Percentiles rank a stretch among this genome's conserved stretches.
phyloP scores from a whole-genome alignment of 2,329 filamentous ascomycete genomes.

The Drechslerella dactyloides region DNA sequence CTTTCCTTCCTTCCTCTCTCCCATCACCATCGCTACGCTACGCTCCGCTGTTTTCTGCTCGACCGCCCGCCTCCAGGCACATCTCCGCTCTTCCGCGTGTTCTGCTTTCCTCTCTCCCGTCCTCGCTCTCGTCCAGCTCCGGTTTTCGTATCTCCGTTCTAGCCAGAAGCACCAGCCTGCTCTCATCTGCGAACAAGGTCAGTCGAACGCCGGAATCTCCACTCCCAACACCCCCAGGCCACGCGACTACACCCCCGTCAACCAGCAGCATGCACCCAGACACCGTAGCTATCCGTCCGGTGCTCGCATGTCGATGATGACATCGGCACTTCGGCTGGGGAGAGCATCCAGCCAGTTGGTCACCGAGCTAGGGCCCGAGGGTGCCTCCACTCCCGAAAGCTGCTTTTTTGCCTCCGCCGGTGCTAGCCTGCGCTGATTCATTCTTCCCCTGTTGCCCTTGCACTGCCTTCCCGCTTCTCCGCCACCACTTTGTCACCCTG shows the following conservation, averaged over 20 bases:
- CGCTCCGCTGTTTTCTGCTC: slow-evolving; percentile 6
- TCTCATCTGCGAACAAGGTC: not conserved
- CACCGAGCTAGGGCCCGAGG: not conserved
- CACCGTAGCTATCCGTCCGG: too few species aligned
- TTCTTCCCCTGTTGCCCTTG: not conserved
- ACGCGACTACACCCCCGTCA: too few species aligned
- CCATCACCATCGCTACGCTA: not conserved
- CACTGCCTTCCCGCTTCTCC: not conserved
- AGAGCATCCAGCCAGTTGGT: not conserved
- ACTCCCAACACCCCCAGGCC: not conserved
- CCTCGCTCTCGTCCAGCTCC: slow-evolving; percentile 2
- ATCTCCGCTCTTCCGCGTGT: slow-evolving; percentile 45
- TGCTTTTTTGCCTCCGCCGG: not conserved
- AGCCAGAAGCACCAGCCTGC: not conserved
- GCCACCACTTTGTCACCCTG: not conserved
- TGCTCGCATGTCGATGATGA: too few species aligned
- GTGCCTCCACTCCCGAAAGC: too few species aligned
- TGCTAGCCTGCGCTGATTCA: not conserved
- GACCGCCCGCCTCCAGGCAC: slow-evolving; percentile 5
- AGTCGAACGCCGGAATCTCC: not conserved
- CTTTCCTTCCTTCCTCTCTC: slow-evolving; percentile 6
- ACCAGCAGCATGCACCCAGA: too few species aligned
- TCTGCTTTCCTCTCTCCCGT: slow-evolving; percentile 5
- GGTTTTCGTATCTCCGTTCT: not conserved
- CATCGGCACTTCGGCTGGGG: not conserved